Percentiles rank a stretch among this genome's conserved stretches.
phyloP scores from a whole-genome alignment of 1,139 yeast species.

The Blastobotrys apis region DNA sequence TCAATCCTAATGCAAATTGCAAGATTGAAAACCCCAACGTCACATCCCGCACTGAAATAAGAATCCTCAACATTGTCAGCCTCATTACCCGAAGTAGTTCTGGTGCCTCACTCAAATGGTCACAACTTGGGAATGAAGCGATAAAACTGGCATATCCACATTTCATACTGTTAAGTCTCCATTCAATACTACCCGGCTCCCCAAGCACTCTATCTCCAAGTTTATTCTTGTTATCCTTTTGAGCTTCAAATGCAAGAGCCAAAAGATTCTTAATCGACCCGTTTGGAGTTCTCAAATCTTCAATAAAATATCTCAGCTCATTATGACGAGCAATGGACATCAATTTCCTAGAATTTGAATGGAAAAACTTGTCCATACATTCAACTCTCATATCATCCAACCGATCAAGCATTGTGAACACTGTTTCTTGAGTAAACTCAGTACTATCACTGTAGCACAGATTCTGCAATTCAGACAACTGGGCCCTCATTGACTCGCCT shows the following conservation, averaged over 20 bases:
- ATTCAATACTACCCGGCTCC: not conserved
- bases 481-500: not conserved
- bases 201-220: not conserved
- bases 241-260: slow-evolving; percentile 18
- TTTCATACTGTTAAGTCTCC: slow-evolving; percentile 6
- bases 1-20: slow-evolving; percentile 21
- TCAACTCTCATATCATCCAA: slow-evolving; percentile 23
- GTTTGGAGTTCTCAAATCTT: slow-evolving; percentile 20
- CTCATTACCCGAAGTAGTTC: slow-evolving; percentile 25
- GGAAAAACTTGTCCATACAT: slow-evolving; percentile 14
- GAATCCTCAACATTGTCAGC: slow-evolving; percentile 22
- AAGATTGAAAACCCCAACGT: slow-evolving; percentile 24
- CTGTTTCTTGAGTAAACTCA: not conserved
- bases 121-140: slow-evolving; percentile 19
- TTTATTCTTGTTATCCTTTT: not conserved
- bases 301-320: slow-evolving; percentile 23
- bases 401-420: slow-evolving; percentile 6
- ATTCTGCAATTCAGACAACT: not conserved
- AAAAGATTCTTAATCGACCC: slow-evolving; percentile 19
- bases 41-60: slow-evolving; percentile 23
- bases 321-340: slow-evolving; percentile 14
- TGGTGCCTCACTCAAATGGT: slow-evolving; percentile 16
- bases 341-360: slow-evolving; percentile 8
- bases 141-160: slow-evolving; percentile 7
- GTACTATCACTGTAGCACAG: not conserved